These are phyloP conservation scores for Microdochium paspali DNA, from an alignment of 2,329 filamentous ascomycete genomes.

Conservation along the genomic window DNA sequence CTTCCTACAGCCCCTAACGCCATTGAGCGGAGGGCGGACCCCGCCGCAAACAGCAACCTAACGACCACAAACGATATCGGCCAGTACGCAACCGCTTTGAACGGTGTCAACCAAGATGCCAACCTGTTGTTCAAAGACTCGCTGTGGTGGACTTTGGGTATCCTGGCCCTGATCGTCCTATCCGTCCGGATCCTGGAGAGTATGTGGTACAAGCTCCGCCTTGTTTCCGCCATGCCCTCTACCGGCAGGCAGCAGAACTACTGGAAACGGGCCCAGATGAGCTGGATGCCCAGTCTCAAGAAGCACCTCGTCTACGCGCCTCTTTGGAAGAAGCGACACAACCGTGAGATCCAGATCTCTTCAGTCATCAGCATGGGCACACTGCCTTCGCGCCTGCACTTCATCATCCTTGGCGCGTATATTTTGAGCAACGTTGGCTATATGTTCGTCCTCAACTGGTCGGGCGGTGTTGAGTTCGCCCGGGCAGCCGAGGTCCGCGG, in stretches of 20 bases:
- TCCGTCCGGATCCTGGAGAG: constrained; percentile 43
- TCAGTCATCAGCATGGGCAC: constrained; percentile 47
- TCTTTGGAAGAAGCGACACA: constrained; percentile 55
- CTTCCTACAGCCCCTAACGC: constrained; percentile 14
- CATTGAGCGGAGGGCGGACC: not conserved
- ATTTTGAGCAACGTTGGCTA: constrained; percentile 52
- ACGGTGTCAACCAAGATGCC: constrained; percentile 49
- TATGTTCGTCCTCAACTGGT: constrained; percentile 53
- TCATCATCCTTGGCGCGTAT: constrained; percentile 46
- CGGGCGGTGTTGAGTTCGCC: constrained; percentile 46
- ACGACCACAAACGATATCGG: constrained; percentile 24
- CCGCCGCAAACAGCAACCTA: not conserved
- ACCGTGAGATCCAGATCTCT: constrained; percentile 55
- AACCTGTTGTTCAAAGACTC: constrained; percentile 48
- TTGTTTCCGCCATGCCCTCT: constrained; percentile 47
- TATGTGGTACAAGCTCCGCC: constrained; percentile 45
- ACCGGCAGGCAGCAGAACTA: constrained; percentile 44
- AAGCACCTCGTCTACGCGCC: constrained; percentile 55
- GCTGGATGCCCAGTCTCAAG: constrained; percentile 53
- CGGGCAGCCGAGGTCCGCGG: constrained; percentile 77
- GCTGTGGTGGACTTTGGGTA: constrained; percentile 53
- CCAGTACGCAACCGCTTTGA: constrained; percentile 45
- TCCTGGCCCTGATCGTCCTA: constrained; percentile 43
- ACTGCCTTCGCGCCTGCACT: constrained; percentile 55
- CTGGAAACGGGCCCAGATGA: constrained; percentile 48